phyloP scores from a whole-genome alignment of 306 rosid genomes.

The Malus sylvestris region DNA sequence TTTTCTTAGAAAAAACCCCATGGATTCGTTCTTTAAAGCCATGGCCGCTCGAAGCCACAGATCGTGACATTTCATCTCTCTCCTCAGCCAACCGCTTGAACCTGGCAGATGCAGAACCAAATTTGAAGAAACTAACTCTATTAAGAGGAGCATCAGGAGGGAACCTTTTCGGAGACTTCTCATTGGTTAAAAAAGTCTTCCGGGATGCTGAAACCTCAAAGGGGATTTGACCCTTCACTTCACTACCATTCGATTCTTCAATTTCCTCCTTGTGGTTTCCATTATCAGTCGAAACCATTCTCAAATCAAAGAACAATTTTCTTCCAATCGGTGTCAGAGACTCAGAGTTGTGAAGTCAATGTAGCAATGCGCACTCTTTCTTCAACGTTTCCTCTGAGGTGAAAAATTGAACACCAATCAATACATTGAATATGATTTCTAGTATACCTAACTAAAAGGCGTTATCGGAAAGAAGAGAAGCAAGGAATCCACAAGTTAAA shows the following conservation, averaged over 20 bases:
- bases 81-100: conserved; percentile 48
- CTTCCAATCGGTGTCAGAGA: conserved; percentile 19
- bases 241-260: conserved; percentile 32
- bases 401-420: conserved; percentile 1
- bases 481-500: conserved; percentile 3
- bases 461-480: neutral
- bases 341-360: conserved; percentile 15
- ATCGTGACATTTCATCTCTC: conserved; percentile 60
- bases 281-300: conserved; percentile 47
- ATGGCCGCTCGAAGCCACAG: conserved; percentile 42
- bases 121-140: conserved; percentile 39
- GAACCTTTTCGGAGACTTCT: conserved; percentile 36
- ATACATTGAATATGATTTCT: neutral
- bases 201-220: conserved; percentile 33
- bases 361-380: neutral
- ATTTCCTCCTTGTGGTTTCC: conserved; percentile 47
- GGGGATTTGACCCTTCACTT: conserved; percentile 34
- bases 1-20: conserved; percentile 45
- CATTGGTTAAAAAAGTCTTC: conserved; percentile 30
- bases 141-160: conserved; percentile 28
- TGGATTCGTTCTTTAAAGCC: conserved; percentile 40
- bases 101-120: conserved; percentile 71
- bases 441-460: neutral
- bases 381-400: neutral
- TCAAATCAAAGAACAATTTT: conserved; percentile 1